A percentile compares a stretch with the other conserved stretches of the same genome.
phyloP scores from a whole-genome alignment of 176 grass and related monocot genomes.

The Lolium perenne region DNA sequence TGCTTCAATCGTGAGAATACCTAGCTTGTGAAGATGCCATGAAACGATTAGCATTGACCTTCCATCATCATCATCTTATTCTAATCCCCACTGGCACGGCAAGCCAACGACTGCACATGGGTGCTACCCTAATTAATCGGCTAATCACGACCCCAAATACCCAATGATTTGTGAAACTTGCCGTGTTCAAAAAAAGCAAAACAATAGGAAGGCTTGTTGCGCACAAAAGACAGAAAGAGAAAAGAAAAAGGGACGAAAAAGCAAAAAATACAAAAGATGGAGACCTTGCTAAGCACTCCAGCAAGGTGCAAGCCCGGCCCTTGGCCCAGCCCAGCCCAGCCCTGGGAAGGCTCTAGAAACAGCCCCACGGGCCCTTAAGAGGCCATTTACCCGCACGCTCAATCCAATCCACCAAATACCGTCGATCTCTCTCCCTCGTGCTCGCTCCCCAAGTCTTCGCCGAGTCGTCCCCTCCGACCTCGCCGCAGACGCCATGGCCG shows the following conservation, averaged over 20 bases:
- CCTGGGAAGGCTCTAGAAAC: constrained; percentile 53
- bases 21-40: background rate
- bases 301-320: background rate
- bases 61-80: background rate
- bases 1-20: background rate
- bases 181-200: background rate
- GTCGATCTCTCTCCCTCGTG: constrained; percentile 19
- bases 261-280: background rate
- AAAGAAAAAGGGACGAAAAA: background rate
- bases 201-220: constrained; percentile 25
- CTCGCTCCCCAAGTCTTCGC: constrained; percentile 37
- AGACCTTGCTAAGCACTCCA: background rate
- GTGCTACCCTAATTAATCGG: background rate
- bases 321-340: background rate
- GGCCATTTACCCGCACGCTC: constrained; percentile 23
- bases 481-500: constrained; percentile 32
- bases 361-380: constrained; percentile 42
- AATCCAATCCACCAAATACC: constrained; percentile 20
- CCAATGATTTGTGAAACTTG: constrained; percentile 29
- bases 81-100: background rate
- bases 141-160: background rate
- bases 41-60: background rate
- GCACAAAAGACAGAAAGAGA: constrained; percentile 43
- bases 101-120: background rate
- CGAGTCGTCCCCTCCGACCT: constrained; percentile 28